Conservation (phyloP, 2,329 filamentous ascomycete species). For the Diplodia seriata region DNA sequence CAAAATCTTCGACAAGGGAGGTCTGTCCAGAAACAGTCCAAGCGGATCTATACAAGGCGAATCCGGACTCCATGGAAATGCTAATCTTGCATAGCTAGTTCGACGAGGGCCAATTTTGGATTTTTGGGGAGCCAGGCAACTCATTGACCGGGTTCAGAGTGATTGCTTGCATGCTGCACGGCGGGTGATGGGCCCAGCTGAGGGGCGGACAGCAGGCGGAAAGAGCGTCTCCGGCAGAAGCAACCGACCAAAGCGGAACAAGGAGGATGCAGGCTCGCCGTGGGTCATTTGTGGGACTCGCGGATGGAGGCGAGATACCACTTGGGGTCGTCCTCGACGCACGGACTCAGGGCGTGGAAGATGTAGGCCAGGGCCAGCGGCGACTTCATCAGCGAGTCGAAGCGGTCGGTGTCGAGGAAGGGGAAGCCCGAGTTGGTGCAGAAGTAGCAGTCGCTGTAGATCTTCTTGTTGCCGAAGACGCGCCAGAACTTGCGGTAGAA, state of each 20-base stretch:
- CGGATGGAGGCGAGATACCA: conserved; percentile 28
- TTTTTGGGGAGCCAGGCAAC: neutral
- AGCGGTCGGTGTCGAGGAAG: conserved; percentile 31
- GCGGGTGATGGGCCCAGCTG: neutral
- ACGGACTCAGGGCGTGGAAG: conserved; percentile 26
- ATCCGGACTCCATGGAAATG: too few species aligned
- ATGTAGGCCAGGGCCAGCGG: conserved; percentile 30
- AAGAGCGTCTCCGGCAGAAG: neutral
- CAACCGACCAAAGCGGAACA: neutral
- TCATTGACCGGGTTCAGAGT: neutral
- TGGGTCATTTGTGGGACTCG: conserved; percentile 7
- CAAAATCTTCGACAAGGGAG: too few species aligned
- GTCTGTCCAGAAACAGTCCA: too few species aligned
- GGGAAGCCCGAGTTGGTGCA: conserved; percentile 29
- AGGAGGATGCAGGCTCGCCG: neutral
- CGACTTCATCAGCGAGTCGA: conserved; percentile 27
- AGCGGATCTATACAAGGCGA: too few species aligned
- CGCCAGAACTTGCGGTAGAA: conserved; percentile 33
- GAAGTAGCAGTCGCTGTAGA: conserved; percentile 32
- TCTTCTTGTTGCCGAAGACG: conserved; percentile 26
- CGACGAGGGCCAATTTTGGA: neutral
- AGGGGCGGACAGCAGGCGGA: neutral
- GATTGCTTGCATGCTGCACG: neutral
- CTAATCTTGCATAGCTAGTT: neutral
- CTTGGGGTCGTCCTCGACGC: conserved; percentile 28